These are phyloP conservation scores for Intubia oerlemansii DNA, from an alignment of 2,329 filamentous ascomycete species.

Conservation along the genomic window DNA sequence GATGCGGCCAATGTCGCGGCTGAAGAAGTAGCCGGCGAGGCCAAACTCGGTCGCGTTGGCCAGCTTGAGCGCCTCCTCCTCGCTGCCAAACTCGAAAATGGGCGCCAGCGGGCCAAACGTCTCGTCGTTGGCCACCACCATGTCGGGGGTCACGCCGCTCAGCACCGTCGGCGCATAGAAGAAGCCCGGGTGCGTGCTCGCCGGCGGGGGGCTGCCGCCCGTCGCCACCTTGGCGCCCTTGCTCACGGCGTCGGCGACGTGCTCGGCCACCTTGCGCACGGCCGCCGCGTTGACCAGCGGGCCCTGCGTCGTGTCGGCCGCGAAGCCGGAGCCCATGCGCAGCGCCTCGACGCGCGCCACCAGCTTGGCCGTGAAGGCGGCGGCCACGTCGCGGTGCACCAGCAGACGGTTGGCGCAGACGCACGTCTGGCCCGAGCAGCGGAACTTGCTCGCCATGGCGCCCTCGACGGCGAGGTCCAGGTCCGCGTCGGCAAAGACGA, in stretches of 20 bases:
- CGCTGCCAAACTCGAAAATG: constrained; percentile 10
- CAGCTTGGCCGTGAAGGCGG: constrained; percentile 30
- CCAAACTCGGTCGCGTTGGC: too few relatives aligned
- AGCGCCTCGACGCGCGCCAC: constrained; percentile 3
- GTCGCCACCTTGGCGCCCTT: constrained; percentile 10
- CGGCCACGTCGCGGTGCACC: constrained; percentile 38
- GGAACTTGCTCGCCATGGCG: constrained; percentile 15
- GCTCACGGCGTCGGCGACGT: constrained; percentile 6
- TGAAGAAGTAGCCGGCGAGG: constrained; percentile 12
- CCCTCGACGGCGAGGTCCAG: constrained; percentile 25
- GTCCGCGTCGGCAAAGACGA: too few relatives aligned
- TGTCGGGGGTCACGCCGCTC: constrained; percentile 20
- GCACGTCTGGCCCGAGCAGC: constrained; percentile 39
- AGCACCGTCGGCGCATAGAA: constrained; percentile 55
- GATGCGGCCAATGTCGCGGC: constrained; percentile 11
- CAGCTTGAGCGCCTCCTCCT: too few relatives aligned
- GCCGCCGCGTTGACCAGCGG: constrained; percentile 14
- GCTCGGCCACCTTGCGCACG: too few relatives aligned
- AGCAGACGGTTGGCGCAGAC: constrained; percentile 43
- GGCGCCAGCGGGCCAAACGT: constrained; percentile 8
- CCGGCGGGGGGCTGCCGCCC: constrained; percentile 28
- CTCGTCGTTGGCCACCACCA: constrained; percentile 8
- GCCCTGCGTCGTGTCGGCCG: constrained; percentile 13
- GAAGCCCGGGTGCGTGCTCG: constrained; percentile 39
- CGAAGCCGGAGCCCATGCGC: constrained; percentile 9